Percentiles rank a stretch among this genome's conserved stretches.
Conservation (phyloP, 148 eudicot genomes). For the Vaccinium vitisidaea region DNA sequence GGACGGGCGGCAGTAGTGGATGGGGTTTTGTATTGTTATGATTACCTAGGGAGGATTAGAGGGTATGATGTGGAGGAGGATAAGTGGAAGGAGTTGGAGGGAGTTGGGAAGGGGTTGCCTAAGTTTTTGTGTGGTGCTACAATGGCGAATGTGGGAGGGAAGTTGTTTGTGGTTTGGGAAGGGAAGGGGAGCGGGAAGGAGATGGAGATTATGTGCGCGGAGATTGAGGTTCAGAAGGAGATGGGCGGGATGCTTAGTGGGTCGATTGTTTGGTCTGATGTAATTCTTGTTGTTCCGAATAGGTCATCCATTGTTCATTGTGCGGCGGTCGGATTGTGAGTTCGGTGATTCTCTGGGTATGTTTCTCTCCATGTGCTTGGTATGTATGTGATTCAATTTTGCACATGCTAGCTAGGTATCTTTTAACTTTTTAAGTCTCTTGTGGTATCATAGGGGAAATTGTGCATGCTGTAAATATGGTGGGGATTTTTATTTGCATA, state of each 20-base stretch:
- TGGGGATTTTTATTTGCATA: background rate
- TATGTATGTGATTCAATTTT: background rate
- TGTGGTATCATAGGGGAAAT: background rate
- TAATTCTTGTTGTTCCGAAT: slow-evolving; percentile 48
- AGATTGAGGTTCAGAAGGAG: slow-evolving; percentile 70
- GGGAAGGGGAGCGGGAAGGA: slow-evolving; percentile 53
- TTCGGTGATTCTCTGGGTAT: slow-evolving; percentile 5
- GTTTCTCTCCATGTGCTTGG: background rate
- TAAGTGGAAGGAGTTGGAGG: slow-evolving; percentile 74
- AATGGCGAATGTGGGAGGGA: slow-evolving; percentile 76
- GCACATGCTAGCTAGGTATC: background rate
- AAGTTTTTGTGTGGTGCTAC: slow-evolving; percentile 92
- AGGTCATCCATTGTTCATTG: slow-evolving; percentile 69
- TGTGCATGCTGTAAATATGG: background rate
- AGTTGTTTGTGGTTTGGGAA: slow-evolving; percentile 86
- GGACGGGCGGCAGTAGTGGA: slow-evolving; percentile 81
- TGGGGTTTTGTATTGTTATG: slow-evolving; percentile 82
- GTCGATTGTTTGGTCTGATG: slow-evolving; percentile 55
- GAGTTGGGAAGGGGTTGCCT: slow-evolving; percentile 70
- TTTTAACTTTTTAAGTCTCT: background rate
- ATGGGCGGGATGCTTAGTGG: slow-evolving; percentile 54
- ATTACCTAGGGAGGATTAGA: slow-evolving; percentile 79
- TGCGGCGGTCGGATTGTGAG: slow-evolving; percentile 51
- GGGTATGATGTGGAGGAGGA: slow-evolving; percentile 69
- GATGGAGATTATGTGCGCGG: slow-evolving; percentile 69